These are phyloP conservation scores for Nicotiana otophora DNA, from an alignment of 257 asterid species.

Conservation along the genomic window DNA sequence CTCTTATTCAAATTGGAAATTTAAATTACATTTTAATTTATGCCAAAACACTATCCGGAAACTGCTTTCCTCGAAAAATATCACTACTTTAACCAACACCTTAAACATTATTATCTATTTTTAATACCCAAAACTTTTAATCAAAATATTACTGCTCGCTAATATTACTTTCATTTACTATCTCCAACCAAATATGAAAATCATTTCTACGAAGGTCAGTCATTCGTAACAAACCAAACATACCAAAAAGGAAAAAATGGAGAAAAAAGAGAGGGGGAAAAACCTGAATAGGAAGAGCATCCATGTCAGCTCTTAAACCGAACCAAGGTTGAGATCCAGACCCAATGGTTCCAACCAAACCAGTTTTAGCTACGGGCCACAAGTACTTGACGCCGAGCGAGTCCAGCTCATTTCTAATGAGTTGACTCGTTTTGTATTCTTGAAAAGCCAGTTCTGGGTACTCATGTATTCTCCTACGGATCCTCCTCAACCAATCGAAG, in stretches of 20 bases:
- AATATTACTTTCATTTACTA: too few relatives aligned
- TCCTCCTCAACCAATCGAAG: slow-evolving; percentile 53
- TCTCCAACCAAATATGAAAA: too few relatives aligned
- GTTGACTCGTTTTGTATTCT: slow-evolving; percentile 67
- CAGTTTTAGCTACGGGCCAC: slow-evolving; percentile 42
- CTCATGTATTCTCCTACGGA: slow-evolving; percentile 30
- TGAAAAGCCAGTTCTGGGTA: slow-evolving; percentile 31
- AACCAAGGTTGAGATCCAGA: slow-evolving; percentile 64
- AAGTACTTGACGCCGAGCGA: slow-evolving; percentile 14
- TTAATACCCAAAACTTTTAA: too few relatives aligned
- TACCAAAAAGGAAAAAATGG: not conserved
- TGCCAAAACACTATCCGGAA: too few relatives aligned
- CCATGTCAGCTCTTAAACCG: slow-evolving; percentile 88
- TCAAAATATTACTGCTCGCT: too few relatives aligned
- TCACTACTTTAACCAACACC: too few relatives aligned
- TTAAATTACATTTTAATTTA: too few relatives aligned
- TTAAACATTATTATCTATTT: too few relatives aligned
- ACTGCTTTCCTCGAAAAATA: too few relatives aligned
- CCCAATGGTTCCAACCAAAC: slow-evolving; percentile 70
- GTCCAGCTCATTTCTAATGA: slow-evolving; percentile 70
- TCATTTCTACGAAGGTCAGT: too few relatives aligned
- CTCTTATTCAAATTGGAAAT: too few relatives aligned
- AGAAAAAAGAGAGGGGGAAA: slow-evolving; percentile 38
- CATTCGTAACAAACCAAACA: too few relatives aligned
- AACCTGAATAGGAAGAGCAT: slow-evolving; percentile 36